Base-by-base conservation (phyloP, 805 yeast genomes). In the Pichia ethanolica region DNA sequence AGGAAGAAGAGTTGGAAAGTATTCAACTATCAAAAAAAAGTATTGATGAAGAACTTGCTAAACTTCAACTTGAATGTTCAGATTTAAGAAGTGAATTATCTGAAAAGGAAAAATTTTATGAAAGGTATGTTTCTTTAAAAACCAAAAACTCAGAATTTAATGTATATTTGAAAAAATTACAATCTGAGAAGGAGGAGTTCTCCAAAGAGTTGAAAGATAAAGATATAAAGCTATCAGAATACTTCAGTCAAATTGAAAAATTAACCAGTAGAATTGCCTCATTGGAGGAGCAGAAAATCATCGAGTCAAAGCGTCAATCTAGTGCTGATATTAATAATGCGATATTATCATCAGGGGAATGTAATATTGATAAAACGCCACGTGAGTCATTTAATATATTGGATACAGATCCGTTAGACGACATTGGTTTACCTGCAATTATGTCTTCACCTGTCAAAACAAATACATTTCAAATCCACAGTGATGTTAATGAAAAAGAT, bases 401-500 rank as follows among this genome's bases (percentile, higher is more conserved):
- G 32, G 38, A 50, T 35, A 50, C 53, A 3, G 45, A 46, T 28
- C 53, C 53, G 5, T 27, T 35, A 5, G 53, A 50, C 43, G 45
- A 50, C 27, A 26, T 46, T 33, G 53, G 53, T 6, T n/a, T 50
- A 1, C 53, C 53, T 13, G 12, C 44, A 11, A 46, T 50, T 7
- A 32, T 50, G 45, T 50, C 53, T 13, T 50, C 53, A 5, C 53
- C 53, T 12, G 3, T 46, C 13, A 46, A 30, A 20, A 27, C 47
- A 30, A 37, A 47, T 14, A 14, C 47, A 5, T 46, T 50, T 10
- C 35, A 39, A 3, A 50, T 46, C 27, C 45, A 51, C 38, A 36
- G 41, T 37, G 46, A 46, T 25, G 10, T 20, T 20, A 20, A 34
- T 28, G 52, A 50, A 9, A 42, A 42, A 13, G 38, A 44, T 25